Base-by-base conservation (phyloP, 176 grass and related monocot genomes). In the Triticum dicoccoides region DNA sequence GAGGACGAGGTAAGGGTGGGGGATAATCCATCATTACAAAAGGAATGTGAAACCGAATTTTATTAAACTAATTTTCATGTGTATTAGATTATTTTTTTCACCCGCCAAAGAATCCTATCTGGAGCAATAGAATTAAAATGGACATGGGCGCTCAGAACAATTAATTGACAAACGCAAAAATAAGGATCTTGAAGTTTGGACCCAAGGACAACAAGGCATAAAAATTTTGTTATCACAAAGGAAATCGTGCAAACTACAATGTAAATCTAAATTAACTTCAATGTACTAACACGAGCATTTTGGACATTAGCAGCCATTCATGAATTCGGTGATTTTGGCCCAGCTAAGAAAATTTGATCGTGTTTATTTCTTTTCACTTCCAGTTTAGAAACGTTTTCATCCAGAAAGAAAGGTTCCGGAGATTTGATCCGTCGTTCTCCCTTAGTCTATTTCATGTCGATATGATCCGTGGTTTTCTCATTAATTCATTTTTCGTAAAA, bases 271-370 rank as follows among this genome's bases (percentile, higher is more conserved):
- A 91, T 95, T 82, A 98, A 82, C 59, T 87, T 90, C 11, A 98
- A 81, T 8, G 69, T 83, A 73, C 89, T 86, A 65, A 95, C 82
- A 87, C 72, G 67, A 73, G 89, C 77, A 78, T 92, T 90, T 58
- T 98, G 39, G 76, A 98, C 83, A 82, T 93, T 93, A 58, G 95
- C 91, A 85, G 93, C 93, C 91, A 98, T 90, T 89, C 93, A 98
- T 69, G 87, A 87, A 66, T 95, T 98, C 68, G 87, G 95, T 37
- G 90, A 98, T 88, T 93, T 89, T 90, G 91, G 93, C 5, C 87
- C 89, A 66, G 58, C 12, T 80, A 90, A 3, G 81, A 95, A 95
- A 76, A 90, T 32, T 54, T 58, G 52, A 20, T 58, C 6, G 17
- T 58, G 52, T 58, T 56, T 18, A 20, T 58, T 58, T 56, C 15